Percentiles rank a stretch among this genome's conserved stretches.
These are phyloP conservation scores for Sporothrix euskadiensis DNA, from an alignment of 2,329 filamentous ascomycete genomes.

Conservation along the genomic window DNA sequence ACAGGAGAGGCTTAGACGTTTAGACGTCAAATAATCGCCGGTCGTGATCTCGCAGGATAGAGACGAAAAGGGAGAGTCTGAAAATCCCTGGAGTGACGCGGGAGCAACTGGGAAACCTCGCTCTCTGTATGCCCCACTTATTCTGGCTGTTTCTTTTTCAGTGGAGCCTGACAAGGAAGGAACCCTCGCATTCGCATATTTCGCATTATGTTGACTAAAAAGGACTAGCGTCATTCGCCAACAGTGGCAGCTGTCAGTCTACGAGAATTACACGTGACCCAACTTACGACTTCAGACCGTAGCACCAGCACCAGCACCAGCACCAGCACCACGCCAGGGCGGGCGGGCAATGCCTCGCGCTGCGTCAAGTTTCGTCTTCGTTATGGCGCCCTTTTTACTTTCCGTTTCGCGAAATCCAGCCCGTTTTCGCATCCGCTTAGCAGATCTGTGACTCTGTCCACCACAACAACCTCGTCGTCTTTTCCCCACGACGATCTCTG, in stretches of 20 bases:
- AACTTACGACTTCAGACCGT: neutral
- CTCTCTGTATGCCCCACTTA: neutral
- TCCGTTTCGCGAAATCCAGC: neutral
- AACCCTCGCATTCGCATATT: neutral
- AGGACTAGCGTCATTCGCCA: neutral
- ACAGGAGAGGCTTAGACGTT: neutral
- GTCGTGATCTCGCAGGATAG: neutral
- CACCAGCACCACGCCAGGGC: neutral
- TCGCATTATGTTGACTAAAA: neutral
- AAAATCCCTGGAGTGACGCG: neutral
- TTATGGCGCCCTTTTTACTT: neutral
- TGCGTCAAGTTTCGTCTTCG: neutral
- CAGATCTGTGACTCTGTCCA: too few species aligned
- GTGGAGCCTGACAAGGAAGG: neutral
- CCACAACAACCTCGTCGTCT: neutral
- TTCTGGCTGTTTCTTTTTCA: neutral
- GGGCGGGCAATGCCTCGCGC: neutral
- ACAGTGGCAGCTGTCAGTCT: conserved; percentile 2
- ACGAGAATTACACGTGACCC: neutral
- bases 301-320: neutral
- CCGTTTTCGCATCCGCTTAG: neutral
- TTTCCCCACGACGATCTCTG: neutral
- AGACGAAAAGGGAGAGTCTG: neutral
- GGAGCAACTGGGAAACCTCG: neutral
- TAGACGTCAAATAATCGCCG: neutral